Base-by-base conservation (phyloP, 345 rosid species). In the Cochlearia excelsa region DNA sequence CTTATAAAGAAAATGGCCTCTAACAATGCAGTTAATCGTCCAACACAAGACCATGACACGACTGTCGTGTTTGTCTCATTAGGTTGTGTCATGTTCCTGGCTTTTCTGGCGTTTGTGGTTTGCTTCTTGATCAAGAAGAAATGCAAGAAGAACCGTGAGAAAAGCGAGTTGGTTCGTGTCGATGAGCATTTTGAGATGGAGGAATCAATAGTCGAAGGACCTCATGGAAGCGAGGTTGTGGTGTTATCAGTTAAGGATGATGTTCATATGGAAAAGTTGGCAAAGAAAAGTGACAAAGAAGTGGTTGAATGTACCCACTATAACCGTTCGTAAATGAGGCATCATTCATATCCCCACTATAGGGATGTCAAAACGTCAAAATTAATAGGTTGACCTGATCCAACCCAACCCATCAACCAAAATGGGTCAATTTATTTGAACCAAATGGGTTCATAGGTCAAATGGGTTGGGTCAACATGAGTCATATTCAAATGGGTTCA, bases 111-210 rank as follows among this genome's bases (percentile, higher is more conserved):
- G 1, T 74, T 67, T 44, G 81, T 67, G 4, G 56, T 81, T 9
- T 75, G 74, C 39, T 75, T 75, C 65, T 58, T 68, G 70, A 43
- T 81, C 65, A 77, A 76, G 83, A 84, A 75, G 78, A 80, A 54
- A 61, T 69, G 61, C 67, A 84, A 74, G 66, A 80, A 69, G 64
- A 47, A 39, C 11, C 7, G 31, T 39, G 53, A 79, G 39, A 78
- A 78, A 62, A 49, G 11, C 0, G 80, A 71, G 4, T 1, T 47
- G 0, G 69, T 81, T 26, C 81, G 60, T 34, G 59, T 81, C 0
- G 78, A 84, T 68, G 88, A 87, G 29, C 88, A 81, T 46, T 40
- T 70, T 66, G 82, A 77, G 71, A 65, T 82, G 61, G 84, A 78
- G 61, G 85, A 87, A 54, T 71, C 73, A 31, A 70, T 77, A 31